phyloP scores from a whole-genome alignment of 768 basidiomycete species.

The Lactarius hatsudake region DNA sequence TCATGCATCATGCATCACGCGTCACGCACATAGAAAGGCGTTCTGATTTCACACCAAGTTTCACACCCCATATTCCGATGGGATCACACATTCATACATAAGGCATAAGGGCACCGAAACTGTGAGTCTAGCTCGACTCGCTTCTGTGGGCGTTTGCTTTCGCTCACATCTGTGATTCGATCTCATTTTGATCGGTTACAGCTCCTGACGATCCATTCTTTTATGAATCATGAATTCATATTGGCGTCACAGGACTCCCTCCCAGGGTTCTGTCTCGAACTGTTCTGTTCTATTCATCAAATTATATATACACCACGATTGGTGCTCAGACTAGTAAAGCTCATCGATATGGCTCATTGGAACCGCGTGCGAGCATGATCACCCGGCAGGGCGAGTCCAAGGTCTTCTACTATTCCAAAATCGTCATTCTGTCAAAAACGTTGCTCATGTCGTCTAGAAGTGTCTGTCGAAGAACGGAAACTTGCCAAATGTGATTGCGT shows the following conservation, averaged over 20 bases:
- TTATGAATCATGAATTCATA: constrained; percentile 20
- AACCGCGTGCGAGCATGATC: neutral
- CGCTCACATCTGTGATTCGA: constrained; percentile 17
- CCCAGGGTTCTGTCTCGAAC: neutral
- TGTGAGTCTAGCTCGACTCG: constrained; percentile 8
- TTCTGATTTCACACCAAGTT: constrained; percentile 4
- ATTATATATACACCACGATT: neutral
- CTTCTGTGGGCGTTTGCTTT: constrained; percentile 20
- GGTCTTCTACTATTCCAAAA: constrained; percentile 7
- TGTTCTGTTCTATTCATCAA: neutral
- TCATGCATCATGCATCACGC: too few relatives aligned
- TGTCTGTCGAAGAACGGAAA: constrained; percentile 25
- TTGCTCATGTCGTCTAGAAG: constrained; percentile 24
- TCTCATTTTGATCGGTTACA: constrained; percentile 24
- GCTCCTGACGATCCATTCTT: constrained; percentile 24
- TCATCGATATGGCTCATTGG: neutral
- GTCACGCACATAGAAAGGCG: neutral
- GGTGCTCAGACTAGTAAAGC: neutral
- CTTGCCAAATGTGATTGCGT: constrained; percentile 22
- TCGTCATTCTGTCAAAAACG: constrained; percentile 12
- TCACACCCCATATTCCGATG: neutral
- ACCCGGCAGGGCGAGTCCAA: neutral
- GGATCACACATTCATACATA: neutral
- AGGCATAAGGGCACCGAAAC: neutral
- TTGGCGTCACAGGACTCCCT: neutral